These are phyloP conservation scores for Solanum chacoense DNA, from an alignment of 305 asterid genomes.

Conservation along the genomic window DNA sequence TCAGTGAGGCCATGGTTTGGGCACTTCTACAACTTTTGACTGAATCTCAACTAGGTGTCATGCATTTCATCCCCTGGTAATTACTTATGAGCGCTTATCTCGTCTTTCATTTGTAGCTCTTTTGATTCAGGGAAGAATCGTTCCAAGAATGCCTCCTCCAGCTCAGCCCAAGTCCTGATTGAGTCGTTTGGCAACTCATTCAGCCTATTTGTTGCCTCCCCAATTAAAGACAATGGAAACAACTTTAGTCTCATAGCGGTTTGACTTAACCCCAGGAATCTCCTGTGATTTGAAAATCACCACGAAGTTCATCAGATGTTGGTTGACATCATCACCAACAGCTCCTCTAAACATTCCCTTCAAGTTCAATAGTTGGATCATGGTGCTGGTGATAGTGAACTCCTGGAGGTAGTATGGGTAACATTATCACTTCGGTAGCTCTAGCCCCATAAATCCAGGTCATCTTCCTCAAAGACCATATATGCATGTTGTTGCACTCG, in stretches of 20 bases:
- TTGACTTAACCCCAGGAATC: not conserved
- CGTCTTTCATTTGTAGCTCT: not conserved
- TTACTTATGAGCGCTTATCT: not conserved
- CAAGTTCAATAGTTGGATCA: not conserved
- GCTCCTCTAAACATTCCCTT: not conserved
- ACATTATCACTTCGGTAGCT: not conserved
- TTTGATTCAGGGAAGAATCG: not conserved
- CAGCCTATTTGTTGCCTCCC: not conserved
- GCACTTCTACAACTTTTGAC: too few species aligned
- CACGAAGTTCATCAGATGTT: not conserved
- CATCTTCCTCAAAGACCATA: not conserved
- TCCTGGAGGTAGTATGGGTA: not conserved
- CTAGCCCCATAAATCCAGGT: not conserved
- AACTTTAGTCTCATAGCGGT: not conserved
- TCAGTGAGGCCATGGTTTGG: too few species aligned
- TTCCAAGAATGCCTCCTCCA: not conserved
- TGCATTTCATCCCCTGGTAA: not conserved
- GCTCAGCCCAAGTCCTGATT: not conserved
- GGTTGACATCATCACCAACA: not conserved
- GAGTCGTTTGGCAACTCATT: not conserved
- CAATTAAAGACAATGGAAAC: not conserved
- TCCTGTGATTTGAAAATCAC: not conserved
- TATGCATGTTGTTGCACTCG: not conserved
- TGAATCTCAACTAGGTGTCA: not conserved
- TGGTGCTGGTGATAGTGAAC: not conserved